A percentile compares a stretch with the other conserved stretches of the same genome.
Evolutionary conservation across 257 asterid genomes (phyloP).

Genomic region (Capsicum rhomboideum): DNA sequence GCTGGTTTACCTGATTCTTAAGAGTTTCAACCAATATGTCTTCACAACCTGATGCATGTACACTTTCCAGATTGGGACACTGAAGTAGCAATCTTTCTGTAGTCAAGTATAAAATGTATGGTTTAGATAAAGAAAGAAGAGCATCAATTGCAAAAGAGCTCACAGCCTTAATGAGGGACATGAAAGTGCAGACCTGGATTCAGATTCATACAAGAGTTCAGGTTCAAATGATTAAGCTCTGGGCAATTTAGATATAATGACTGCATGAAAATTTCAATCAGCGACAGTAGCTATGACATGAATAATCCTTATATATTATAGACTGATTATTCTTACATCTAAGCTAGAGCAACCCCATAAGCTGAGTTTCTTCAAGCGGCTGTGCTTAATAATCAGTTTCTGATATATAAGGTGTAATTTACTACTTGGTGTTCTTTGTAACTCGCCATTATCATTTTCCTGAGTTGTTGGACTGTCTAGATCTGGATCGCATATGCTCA

Average conservation of each 20-base stretch:
- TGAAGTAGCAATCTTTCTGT: constrained; percentile 19
- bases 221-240: constrained; percentile 61
- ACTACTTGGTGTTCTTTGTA: constrained; percentile 40
- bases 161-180: neutral
- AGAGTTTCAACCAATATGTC: constrained; percentile 8
- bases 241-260: constrained; percentile 82
- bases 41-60: constrained; percentile 17
- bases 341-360: constrained; percentile 98
- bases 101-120: neutral
- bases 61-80: constrained; percentile 17
- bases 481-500: constrained; percentile 66
- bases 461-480: constrained; percentile 20
- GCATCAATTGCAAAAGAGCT: neutral
- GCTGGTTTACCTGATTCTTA: constrained; percentile 14
- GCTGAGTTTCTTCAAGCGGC: constrained; percentile 73
- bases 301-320: neutral
- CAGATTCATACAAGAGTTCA: constrained; percentile 72
- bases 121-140: neutral
- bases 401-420: constrained; percentile 64
- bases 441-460: constrained; percentile 26
- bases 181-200: constrained; percentile 58
- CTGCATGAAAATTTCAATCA: constrained; percentile 37
- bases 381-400: constrained; percentile 84
- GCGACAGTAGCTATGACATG: neutral
- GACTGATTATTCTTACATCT: constrained; percentile 54